Base-by-base conservation (phyloP, 352 stramenopile species). In the Phytopythium boreale region DNA sequence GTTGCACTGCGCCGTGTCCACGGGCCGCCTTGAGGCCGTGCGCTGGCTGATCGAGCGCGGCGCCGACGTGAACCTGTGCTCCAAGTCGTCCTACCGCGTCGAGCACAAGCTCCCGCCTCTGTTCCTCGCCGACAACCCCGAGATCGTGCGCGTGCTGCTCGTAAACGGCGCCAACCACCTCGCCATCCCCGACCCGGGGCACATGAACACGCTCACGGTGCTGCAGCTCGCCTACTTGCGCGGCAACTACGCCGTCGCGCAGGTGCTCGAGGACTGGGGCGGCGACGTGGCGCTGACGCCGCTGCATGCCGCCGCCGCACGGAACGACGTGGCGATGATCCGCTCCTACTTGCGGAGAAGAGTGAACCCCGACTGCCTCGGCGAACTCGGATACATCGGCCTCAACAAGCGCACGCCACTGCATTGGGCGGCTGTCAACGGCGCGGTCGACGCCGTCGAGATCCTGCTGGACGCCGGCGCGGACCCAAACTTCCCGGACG, bases 181-280 rank as follows among this genome's bases (percentile, higher is more conserved):
- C 8, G 84, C 84, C 17, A 90, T 95, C 47, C 87, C 87, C 0
- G 84, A 93, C 62, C 81, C 87, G 15, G 87, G 87, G 10, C 85
- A 91, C 50, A 88, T 90, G 76, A 95, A 95, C 59, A 93, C 84
- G n/a, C 84, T 95, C 53, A 92, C 87, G 2, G 87, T 91, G 37
- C 69, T 95, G 4, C 84, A 95, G 61, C 70, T 92, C 11, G 87
- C 84, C 12, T 95, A 95, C 68, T 51, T 93, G 34, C 78, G 84
- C 26, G 78, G 84, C 17, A 93, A 93, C 67, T 95, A 93, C 57
- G 82, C 83, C 5, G 84, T 93, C 12, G 86, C 84, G 1, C 80
- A 91, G 49, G 81, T 91, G 27, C 67, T 95, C 0, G 86, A 95
- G 53, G 86, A 95, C 66, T 95, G 84, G 86, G 86, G 86, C 24